Conservation (phyloP, 495 filamentous ascomycete genomes). For the Astrocystis sublimbata region DNA sequence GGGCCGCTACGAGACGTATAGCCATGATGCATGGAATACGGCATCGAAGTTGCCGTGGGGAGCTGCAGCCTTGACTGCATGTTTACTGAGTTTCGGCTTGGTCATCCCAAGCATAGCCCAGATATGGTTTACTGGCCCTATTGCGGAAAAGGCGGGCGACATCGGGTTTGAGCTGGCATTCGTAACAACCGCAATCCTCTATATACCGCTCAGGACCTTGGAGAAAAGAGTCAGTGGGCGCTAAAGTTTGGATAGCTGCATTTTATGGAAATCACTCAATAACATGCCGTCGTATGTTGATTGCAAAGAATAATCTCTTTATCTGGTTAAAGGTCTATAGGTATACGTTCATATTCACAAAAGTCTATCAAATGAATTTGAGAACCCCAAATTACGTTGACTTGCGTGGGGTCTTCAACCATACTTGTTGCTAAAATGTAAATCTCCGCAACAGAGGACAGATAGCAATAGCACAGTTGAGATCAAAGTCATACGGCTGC, state of each 20-base stretch:
- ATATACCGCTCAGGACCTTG: conserved; percentile 43
- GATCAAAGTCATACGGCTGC: too few relatives aligned
- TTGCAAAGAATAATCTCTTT: too few relatives aligned
- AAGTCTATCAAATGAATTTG: not conserved
- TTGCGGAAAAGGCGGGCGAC: conserved; percentile 56
- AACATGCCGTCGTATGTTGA: not conserved
- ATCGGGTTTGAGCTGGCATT: conserved; percentile 61
- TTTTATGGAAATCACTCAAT: not conserved
- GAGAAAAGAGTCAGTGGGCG: conserved; percentile 39
- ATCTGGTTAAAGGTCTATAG: too few relatives aligned
- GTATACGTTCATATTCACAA: too few relatives aligned
- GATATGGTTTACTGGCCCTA: conserved; percentile 56
- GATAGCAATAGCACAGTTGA: too few relatives aligned
- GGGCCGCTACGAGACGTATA: conserved; percentile 39
- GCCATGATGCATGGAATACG: conserved; percentile 50
- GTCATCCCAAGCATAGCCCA: conserved; percentile 58
- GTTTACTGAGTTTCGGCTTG: conserved; percentile 43
- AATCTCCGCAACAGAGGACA: too few relatives aligned
- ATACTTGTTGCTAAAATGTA: too few relatives aligned
- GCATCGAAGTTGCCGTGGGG: conserved; percentile 48
- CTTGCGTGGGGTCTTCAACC: too few relatives aligned
- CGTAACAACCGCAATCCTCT: conserved; percentile 48
- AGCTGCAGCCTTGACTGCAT: conserved; percentile 45
- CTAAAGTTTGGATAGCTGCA: conserved; percentile 1
- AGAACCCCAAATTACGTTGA: too few relatives aligned